Percentiles rank a stretch among this genome's conserved stretches.
phyloP scores from a whole-genome alignment of 805 yeast genomes.

The Komagataella populi region DNA sequence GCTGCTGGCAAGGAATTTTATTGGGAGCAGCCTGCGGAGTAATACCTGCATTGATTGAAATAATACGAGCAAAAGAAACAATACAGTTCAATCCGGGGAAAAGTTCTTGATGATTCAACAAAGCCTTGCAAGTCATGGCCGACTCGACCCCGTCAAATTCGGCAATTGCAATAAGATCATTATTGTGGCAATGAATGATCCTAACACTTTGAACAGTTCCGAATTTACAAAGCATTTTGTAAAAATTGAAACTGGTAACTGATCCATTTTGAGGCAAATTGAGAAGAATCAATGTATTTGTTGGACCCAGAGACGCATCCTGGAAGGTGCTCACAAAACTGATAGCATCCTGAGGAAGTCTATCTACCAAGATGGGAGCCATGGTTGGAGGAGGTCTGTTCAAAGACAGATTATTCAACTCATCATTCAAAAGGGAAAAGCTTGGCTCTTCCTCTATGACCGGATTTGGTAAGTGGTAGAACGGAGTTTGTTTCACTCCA shows the following conservation, averaged over 20 bases:
- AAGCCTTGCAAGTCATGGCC: slow-evolving; percentile 70
- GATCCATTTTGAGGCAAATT: slow-evolving; percentile 47
- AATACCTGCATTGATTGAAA: slow-evolving; percentile 9
- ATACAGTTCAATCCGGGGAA: slow-evolving; percentile 65
- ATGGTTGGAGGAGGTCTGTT: slow-evolving; percentile 1
- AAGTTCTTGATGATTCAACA: slow-evolving; percentile 70
- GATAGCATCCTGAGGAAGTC: slow-evolving; percentile 42
- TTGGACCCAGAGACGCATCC: slow-evolving; percentile 59
- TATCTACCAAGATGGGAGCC: slow-evolving; percentile 32
- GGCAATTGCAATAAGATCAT: slow-evolving; percentile 38
- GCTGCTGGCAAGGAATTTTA: not conserved
- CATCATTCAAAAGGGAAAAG: not conserved
- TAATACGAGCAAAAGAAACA: slow-evolving; percentile 75
- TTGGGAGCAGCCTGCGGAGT: slow-evolving; percentile 30
- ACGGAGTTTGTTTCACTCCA: slow-evolving; percentile 6
- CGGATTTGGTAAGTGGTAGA: not conserved
- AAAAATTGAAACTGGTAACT: slow-evolving; percentile 39
- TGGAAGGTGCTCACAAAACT: slow-evolving; percentile 60
- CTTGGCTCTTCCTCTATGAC: slow-evolving; percentile 13
- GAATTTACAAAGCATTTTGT: slow-evolving; percentile 39
- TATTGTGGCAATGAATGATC: slow-evolving; percentile 28
- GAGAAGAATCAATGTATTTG: slow-evolving; percentile 64
- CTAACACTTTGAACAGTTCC: slow-evolving; percentile 51
- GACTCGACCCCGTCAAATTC: slow-evolving; percentile 61
- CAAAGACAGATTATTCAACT: not conserved